phyloP scores from a whole-genome alignment of 2,329 filamentous ascomycete genomes.

The Talaromyces sp. region DNA sequence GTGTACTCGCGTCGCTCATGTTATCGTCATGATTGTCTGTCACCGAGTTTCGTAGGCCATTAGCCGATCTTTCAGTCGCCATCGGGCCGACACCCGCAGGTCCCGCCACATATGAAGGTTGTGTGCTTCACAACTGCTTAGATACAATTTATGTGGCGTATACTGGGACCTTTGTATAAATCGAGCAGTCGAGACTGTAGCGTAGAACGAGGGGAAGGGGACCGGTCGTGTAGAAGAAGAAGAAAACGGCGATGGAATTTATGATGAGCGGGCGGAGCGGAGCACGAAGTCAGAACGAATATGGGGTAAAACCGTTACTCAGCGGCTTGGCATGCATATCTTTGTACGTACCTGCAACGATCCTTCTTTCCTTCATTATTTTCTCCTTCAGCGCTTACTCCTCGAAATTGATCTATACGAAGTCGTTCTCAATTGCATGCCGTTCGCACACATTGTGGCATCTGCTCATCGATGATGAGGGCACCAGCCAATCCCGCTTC shows the following conservation, averaged over 20 bases:
- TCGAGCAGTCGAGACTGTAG: background rate
- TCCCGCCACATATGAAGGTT: conserved; percentile 7
- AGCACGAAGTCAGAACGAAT: background rate
- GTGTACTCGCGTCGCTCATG: conserved; percentile 36
- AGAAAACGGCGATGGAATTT: background rate
- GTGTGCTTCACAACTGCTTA: background rate
- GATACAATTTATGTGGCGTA: background rate
- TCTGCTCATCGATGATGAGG: too few relatives aligned
- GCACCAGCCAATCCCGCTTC: background rate
- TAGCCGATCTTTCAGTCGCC: conserved; percentile 33
- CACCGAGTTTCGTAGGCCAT: conserved; percentile 29
- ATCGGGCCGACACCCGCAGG: conserved; percentile 37
- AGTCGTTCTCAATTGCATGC: background rate
- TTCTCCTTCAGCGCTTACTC: background rate
- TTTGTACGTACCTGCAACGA: background rate
- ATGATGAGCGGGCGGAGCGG: background rate
- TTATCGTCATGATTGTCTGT: conserved; percentile 29
- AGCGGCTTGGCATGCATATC: conserved; percentile 5
- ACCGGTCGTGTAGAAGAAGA: background rate
- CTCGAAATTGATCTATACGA: background rate
- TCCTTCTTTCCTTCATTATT: background rate
- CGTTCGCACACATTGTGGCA: too few relatives aligned
- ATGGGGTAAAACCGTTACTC: conserved; percentile 7
- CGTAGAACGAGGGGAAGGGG: background rate
- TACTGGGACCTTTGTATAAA: background rate